A percentile compares a stretch with the other conserved stretches of the same genome.
Evolutionary conservation across 1,139 yeast species (phyloP).

Genomic region (Insectozyma bohioensis): DNA sequence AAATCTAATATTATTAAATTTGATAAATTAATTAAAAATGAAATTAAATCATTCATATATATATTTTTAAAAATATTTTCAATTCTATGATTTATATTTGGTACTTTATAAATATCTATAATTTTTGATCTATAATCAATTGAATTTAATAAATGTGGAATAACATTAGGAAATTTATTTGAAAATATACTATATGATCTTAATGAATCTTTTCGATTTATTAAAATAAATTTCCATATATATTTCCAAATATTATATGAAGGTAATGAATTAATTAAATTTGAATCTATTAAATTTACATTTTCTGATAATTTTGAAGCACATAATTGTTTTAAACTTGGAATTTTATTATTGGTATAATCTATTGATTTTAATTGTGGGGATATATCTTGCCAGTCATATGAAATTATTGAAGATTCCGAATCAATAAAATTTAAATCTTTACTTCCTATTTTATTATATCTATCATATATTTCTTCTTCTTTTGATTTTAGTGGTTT

Average conservation of each 20-base stretch:
- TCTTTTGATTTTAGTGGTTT: background rate
- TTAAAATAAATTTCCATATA: slow-evolving; percentile 35
- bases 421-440: slow-evolving; percentile 18
- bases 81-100: slow-evolving; percentile 25
- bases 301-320: slow-evolving; percentile 30
- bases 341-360: background rate
- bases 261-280: slow-evolving; percentile 25
- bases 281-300: slow-evolving; percentile 20
- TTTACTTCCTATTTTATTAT: slow-evolving; percentile 8
- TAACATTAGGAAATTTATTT: slow-evolving; percentile 6
- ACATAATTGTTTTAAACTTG: slow-evolving; percentile 24
- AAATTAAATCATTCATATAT: slow-evolving; percentile 20
- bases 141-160: slow-evolving; percentile 15
- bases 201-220: slow-evolving; percentile 30
- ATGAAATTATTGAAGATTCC: slow-evolving; percentile 14
- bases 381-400: slow-evolving; percentile 20
- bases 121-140: background rate
- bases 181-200: slow-evolving; percentile 31
- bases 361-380: slow-evolving; percentile 6
- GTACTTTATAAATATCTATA: slow-evolving; percentile 4
- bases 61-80: slow-evolving; percentile 37
- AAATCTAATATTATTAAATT: slow-evolving; percentile 24
- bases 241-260: slow-evolving; percentile 26
- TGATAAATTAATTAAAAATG: slow-evolving; percentile 5
- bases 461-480: slow-evolving; percentile 5